Evolutionary conservation across 768 basidiomycete species (phyloP).

Genomic region (Amanita rubescens): DNA sequence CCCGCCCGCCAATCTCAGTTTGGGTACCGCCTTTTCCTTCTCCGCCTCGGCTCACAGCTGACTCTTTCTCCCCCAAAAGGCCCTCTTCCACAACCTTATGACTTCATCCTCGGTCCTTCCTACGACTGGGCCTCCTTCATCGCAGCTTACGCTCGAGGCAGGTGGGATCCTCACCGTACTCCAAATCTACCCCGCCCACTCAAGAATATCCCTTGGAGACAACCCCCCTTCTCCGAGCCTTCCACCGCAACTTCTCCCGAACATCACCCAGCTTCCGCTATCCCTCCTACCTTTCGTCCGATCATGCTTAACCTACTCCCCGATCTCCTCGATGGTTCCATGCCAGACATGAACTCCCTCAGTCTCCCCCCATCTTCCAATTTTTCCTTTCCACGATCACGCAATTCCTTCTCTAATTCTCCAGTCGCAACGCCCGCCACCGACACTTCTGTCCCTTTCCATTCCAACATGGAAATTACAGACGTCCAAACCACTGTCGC

Average conservation of each 20-base stretch:
- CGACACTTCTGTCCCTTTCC: slow-evolving; percentile 14
- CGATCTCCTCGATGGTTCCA: slow-evolving; percentile 2
- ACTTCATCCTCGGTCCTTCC: slow-evolving; percentile 4
- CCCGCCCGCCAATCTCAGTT: slow-evolving; percentile 6
- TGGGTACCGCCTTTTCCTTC: slow-evolving; percentile 15
- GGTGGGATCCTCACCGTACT: slow-evolving; percentile 72
- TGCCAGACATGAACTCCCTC: slow-evolving; percentile 3
- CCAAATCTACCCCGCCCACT: slow-evolving; percentile 46
- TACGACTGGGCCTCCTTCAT: slow-evolving; percentile 72
- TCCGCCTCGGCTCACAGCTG: neutral
- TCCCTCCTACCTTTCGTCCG: neutral
- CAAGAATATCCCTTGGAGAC: slow-evolving; percentile 8
- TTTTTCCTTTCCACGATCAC: slow-evolving; percentile 24
- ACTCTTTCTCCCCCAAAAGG: slow-evolving; percentile 9
- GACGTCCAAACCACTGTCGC: slow-evolving; percentile 67
- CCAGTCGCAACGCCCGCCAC: slow-evolving; percentile 15
- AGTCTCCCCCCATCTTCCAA: slow-evolving; percentile 17
- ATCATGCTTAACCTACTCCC: neutral
- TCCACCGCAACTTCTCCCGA: slow-evolving; percentile 16
- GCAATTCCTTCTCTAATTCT: slow-evolving; percentile 26
- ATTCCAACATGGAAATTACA: slow-evolving; percentile 21
- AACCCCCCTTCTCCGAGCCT: slow-evolving; percentile 21
- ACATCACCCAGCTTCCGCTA: neutral
- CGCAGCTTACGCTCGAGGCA: slow-evolving; percentile 64
- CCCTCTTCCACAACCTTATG: slow-evolving; percentile 16